phyloP scores from a whole-genome alignment of 306 rosid species.

The Quercus berberidifolia region DNA sequence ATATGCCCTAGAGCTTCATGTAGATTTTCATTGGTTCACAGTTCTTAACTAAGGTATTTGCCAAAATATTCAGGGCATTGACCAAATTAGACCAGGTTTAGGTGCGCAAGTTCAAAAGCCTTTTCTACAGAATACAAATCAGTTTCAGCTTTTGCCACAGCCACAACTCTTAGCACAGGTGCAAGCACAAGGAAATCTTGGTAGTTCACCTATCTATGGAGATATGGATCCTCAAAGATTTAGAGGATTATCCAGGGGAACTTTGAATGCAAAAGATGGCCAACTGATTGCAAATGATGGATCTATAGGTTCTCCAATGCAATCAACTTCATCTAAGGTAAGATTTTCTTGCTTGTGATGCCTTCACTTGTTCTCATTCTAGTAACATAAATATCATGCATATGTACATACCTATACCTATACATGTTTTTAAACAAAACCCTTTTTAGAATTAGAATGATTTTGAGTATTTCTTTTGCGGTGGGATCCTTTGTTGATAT shows the following conservation, averaged over 20 bases:
- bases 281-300: conserved; percentile 71
- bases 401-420: too few relatives aligned
- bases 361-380: too few relatives aligned
- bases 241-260: conserved; percentile 71
- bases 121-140: conserved; percentile 72
- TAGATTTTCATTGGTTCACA: conserved; percentile 20
- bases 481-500: too few relatives aligned
- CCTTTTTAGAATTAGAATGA: too few relatives aligned
- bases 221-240: conserved; percentile 86
- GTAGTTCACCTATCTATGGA: conserved; percentile 53
- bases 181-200: conserved; percentile 74
- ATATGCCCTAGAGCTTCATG: conserved; percentile 10
- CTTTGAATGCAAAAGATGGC: conserved; percentile 67
- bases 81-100: conserved; percentile 76
- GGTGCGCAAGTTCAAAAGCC: conserved; percentile 92
- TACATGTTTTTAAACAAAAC: too few relatives aligned
- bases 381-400: too few relatives aligned
- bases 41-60: conserved; percentile 11
- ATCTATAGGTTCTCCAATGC: conserved; percentile 91
- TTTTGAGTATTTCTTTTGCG: too few relatives aligned
- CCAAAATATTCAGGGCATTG: conserved; percentile 63
- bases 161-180: conserved; percentile 84
- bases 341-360: neutral
- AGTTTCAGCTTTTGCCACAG: conserved; percentile 83
- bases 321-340: conserved; percentile 82